Base-by-base conservation (phyloP, 1,284 basidiomycete genomes). In the Pyrrhoderma noxium region DNA sequence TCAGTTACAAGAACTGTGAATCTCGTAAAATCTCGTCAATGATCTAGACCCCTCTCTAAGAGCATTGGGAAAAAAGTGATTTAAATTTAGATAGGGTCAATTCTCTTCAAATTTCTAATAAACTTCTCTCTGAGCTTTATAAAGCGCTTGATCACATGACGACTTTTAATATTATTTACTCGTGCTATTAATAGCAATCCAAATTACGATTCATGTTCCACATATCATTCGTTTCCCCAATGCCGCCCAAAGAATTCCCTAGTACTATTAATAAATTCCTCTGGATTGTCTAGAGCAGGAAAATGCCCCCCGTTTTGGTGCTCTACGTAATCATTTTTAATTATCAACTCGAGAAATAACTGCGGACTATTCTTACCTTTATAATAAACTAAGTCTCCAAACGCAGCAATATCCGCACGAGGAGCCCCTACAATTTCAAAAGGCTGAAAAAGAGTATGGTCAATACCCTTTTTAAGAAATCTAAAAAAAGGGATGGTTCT, bases 371-470 rank as follows among this genome's bases (percentile, higher is more conserved):
- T 22, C 41, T 43, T 22, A 55, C 54, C 54, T 45, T 61, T 61
- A 49, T 59, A 61, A 37, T 56, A 57, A 2, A 61, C 56, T 52
- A 45, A 42, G 2, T 48, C 47, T 0, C 53, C 58, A 23, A 51
- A 27, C 19, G 50, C 50, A 18, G 31, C 34, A 19, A 60, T 56
- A 16, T 51, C 49, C 8, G 45, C 39, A 8, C 51, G 49, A 14
- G 55, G 57, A 8, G 55, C 35, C 1, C 49, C 52, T 18, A 53
- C 57, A 25, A 61, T 57, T 45, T 61, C 59, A 38, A 51, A 59
- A 1, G 59, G 59, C 59, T 61, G 5, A 8, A 38, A 14, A 44
- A 8, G n/a, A 37, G 43, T 18, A 27, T 14, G 34, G 38, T 16
- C 9, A 27, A 50, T 14, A 18, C 8, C 27, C 22, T 11, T 8